phyloP scores from a whole-genome alignment of 208 protist genomes.

The Novymonas esmeraldas region DNA sequence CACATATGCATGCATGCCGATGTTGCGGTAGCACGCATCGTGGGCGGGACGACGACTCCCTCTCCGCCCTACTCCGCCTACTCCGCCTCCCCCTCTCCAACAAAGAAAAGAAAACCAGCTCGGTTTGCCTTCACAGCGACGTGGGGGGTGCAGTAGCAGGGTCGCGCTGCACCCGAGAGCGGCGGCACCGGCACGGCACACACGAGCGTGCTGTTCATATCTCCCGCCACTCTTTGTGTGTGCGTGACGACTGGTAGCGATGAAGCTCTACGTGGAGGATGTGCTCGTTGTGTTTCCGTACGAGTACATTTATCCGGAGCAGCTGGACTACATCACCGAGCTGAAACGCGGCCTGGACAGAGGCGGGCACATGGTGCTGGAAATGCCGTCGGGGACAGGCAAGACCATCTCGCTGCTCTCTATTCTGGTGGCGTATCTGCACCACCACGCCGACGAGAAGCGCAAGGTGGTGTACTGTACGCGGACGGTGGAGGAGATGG shows the following conservation, averaged over 20 bases:
- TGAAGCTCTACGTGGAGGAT: constrained; percentile 97
- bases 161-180: too few species aligned
- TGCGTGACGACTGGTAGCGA: constrained; percentile 17
- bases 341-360: constrained; percentile 95
- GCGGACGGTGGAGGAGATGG: constrained; percentile 99
- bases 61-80: too few species aligned
- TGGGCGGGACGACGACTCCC: too few species aligned
- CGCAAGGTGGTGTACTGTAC: constrained; percentile 99
- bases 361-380: constrained; percentile 96
- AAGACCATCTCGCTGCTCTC: constrained; percentile 99
- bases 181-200: too few species aligned
- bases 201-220: too few species aligned
- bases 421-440: constrained; percentile 95
- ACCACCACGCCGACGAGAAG: constrained; percentile 90
- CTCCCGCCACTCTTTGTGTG: not conserved
- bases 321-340: constrained; percentile 98
- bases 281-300: constrained; percentile 98
- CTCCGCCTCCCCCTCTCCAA: too few species aligned
- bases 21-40: too few species aligned
- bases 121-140: not conserved
- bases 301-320: constrained; percentile 98
- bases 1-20: too few species aligned
- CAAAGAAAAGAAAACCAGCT: too few species aligned
- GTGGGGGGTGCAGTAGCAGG: too few species aligned
- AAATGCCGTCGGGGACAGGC: constrained; percentile 99